Evolutionary conservation across 2,329 filamentous ascomycete genomes (phyloP).

Genomic region (Hymenoscyphus scutula): DNA sequence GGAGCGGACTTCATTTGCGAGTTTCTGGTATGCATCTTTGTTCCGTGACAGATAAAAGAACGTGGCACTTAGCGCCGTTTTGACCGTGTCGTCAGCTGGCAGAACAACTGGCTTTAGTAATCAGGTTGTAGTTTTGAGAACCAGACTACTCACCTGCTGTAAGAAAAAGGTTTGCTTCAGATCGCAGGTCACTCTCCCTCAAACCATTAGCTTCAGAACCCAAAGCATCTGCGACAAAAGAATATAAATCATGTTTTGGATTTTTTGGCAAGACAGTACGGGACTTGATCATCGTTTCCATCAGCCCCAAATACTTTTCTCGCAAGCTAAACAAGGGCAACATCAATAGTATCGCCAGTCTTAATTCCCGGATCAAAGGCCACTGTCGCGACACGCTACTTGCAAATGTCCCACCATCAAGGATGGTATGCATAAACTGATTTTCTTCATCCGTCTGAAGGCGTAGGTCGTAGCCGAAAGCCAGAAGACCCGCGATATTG

Average conservation of each 20-base stretch:
- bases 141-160: background rate
- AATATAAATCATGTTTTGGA: constrained; percentile 6
- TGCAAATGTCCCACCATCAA: background rate
- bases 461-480: background rate
- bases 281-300: background rate
- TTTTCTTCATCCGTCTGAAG: constrained; percentile 2
- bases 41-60: constrained; percentile 41
- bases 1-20: constrained; percentile 24
- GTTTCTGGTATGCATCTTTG: constrained; percentile 30
- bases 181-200: constrained; percentile 3
- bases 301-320: background rate
- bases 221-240: constrained; percentile 2
- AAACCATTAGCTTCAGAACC: background rate
- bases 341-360: background rate
- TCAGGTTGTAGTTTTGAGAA: background rate
- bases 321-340: background rate
- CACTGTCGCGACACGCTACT: background rate
- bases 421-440: background rate
- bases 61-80: constrained; percentile 36
- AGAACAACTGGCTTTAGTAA: background rate
- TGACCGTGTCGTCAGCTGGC: constrained; percentile 10
- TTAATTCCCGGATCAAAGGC: background rate
- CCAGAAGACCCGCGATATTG: background rate
- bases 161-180: constrained; percentile 7
- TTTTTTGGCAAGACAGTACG: background rate